phyloP scores from a whole-genome alignment of 495 filamentous ascomycete species.

The Symbiotaphrina buchneri region DNA sequence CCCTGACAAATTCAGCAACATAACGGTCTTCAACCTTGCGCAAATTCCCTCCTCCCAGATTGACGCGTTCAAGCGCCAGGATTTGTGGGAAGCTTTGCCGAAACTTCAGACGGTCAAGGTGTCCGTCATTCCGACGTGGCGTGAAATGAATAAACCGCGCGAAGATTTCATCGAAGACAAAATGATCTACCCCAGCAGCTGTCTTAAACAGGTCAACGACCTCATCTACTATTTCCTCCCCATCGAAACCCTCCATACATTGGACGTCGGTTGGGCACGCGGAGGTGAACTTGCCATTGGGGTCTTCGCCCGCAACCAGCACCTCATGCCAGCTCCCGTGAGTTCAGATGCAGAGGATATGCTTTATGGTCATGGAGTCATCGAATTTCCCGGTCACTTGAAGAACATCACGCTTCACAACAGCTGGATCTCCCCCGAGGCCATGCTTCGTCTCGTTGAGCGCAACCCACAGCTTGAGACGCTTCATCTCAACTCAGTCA shows the following conservation, averaged over 20 bases:
- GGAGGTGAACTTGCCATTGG: slow-evolving; percentile 33
- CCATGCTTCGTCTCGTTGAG: slow-evolving; percentile 14
- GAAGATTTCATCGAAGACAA: too few species aligned
- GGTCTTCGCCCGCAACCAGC: slow-evolving; percentile 22
- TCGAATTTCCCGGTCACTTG: slow-evolving; percentile 18
- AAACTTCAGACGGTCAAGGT: slow-evolving; percentile 19
- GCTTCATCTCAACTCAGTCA: slow-evolving; percentile 19
- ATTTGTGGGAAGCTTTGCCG: slow-evolving; percentile 27
- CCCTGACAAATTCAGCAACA: slow-evolving; percentile 13
- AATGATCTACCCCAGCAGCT: too few species aligned
- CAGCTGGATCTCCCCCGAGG: slow-evolving; percentile 23
- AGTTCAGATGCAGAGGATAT: slow-evolving; percentile 18
- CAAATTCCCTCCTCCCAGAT: slow-evolving; percentile 26
- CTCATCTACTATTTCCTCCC: slow-evolving; percentile 17
- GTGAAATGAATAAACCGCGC: slow-evolving; percentile 23
- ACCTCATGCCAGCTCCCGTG: slow-evolving; percentile 28
- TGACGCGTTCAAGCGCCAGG: slow-evolving; percentile 15
- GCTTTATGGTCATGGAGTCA: slow-evolving; percentile 12
- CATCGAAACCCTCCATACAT: slow-evolving; percentile 17
- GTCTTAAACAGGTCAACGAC: too few species aligned
- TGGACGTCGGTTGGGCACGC: slow-evolving; percentile 29
- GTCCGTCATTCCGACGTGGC: slow-evolving; percentile 29
- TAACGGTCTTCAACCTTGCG: slow-evolving; percentile 25
- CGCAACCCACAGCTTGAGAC: slow-evolving; percentile 9
- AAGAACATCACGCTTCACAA: slow-evolving; percentile 31